Percentiles rank a stretch among this genome's conserved stretches.
Conservation (phyloP, 805 yeast species). For the Blastobotrys attinorum region DNA sequence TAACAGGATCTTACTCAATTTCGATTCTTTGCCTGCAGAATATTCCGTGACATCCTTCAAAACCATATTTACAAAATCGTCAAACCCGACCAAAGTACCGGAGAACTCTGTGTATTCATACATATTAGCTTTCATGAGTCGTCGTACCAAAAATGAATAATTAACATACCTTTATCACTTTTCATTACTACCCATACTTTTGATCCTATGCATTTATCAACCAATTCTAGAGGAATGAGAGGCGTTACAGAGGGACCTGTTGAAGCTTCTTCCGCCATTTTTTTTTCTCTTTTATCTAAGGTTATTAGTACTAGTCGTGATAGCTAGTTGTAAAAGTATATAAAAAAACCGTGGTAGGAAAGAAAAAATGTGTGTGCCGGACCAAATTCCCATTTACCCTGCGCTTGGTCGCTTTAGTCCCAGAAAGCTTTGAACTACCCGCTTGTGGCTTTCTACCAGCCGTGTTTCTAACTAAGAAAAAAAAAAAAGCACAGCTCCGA, state of each 20-base stretch:
- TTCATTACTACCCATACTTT: conserved; percentile 65
- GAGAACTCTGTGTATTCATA: conserved; percentile 75
- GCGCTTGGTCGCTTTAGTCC: too few species aligned
- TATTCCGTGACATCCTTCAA: conserved; percentile 70
- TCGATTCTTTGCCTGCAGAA: conserved; percentile 23
- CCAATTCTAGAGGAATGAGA: conserved; percentile 68
- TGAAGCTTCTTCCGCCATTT: conserved; percentile 2
- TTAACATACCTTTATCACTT: conserved; percentile 32
- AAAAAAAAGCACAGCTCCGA: too few species aligned
- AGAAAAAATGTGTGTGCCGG: background rate
- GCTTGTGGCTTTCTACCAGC: too few species aligned
- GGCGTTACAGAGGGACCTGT: too few species aligned
- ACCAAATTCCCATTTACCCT: too few species aligned
- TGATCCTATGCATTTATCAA: conserved; percentile 81
- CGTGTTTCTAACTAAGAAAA: too few species aligned
- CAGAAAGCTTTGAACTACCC: too few species aligned
- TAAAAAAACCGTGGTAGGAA: too few species aligned
- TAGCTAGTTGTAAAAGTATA: too few species aligned
- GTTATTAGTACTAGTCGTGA: too few species aligned
- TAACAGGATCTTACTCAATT: conserved; percentile 29
- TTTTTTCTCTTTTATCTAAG: too few species aligned
- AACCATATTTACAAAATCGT: conserved; percentile 81
- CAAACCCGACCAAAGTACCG: conserved; percentile 89
- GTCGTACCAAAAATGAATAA: background rate
- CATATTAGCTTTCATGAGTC: conserved; percentile 30